phyloP scores from a whole-genome alignment of 768 basidiomycete genomes.

The Trametes coccinea region DNA sequence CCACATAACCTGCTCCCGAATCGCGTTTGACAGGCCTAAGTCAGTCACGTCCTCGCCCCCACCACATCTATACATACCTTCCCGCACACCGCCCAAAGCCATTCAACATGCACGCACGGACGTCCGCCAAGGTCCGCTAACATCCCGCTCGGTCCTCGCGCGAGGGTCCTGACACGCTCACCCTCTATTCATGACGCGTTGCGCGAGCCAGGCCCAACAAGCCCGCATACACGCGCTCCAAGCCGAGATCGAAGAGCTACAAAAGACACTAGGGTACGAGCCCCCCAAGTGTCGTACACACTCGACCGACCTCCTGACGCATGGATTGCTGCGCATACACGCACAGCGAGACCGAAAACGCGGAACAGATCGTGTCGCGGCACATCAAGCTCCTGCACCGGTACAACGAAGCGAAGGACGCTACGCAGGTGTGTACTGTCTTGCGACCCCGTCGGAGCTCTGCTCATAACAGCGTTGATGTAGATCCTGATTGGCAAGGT shows the following conservation, averaged over 20 bases:
- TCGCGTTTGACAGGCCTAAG: neutral
- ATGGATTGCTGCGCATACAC: neutral
- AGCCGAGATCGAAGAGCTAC: conserved; percentile 48
- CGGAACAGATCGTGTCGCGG: conserved; percentile 58
- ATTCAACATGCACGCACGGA: conserved; percentile 16
- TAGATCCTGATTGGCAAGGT: conserved; percentile 83
- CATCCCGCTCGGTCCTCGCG: neutral
- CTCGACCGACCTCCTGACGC: neutral
- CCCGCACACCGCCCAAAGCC: too few species aligned
- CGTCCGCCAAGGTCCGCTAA: conserved; percentile 16
- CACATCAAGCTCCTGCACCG: conserved; percentile 73
- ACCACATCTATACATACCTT: too few species aligned
- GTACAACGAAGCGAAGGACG: conserved; percentile 85
- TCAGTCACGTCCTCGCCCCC: neutral
- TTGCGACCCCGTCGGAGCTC: neutral
- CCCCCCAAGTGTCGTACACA: conserved; percentile 10
- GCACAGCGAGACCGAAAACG: conserved; percentile 44
- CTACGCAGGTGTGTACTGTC: conserved; percentile 56
- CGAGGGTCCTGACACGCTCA: neutral
- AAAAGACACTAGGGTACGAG: conserved; percentile 48
- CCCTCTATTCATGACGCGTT: neutral
- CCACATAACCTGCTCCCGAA: too few species aligned
- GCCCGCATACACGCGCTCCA: conserved; percentile 49
- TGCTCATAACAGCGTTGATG: neutral
- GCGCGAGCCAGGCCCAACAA: conserved; percentile 46